phyloP scores from a whole-genome alignment of 2,329 filamentous ascomycete genomes.

The Beauveria pseudobassiana region DNA sequence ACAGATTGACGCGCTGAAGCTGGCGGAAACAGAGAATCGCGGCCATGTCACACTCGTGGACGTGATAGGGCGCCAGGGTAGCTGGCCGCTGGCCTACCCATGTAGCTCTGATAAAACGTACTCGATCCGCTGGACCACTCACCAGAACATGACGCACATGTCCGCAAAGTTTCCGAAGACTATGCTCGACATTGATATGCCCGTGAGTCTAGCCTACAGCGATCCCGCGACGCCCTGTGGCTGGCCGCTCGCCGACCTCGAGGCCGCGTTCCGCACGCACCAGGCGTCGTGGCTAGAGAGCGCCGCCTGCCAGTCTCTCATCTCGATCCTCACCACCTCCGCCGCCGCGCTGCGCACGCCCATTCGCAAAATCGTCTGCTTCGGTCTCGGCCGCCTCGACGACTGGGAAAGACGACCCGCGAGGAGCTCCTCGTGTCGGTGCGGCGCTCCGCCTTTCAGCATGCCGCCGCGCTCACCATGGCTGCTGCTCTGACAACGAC shows the following conservation, averaged over 20 bases:
- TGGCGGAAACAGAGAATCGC: not conserved
- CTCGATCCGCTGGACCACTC: not conserved
- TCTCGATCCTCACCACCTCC: not conserved
- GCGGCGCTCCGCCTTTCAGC: not conserved
- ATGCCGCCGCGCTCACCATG: constrained; percentile 20
- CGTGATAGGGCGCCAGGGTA: not conserved
- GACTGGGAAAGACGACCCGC: not conserved
- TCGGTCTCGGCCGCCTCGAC: constrained; percentile 6
- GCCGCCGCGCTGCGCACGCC: not conserved
- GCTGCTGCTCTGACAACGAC: not conserved
- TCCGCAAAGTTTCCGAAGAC: not conserved
- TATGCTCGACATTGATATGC: not conserved
- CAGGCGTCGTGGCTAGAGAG: not conserved
- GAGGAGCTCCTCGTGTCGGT: not conserved
- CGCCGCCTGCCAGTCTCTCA: not conserved
- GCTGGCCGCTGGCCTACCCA: not conserved
- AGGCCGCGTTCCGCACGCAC: not conserved
- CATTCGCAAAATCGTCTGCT: constrained; percentile 3
- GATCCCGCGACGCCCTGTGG: not conserved
- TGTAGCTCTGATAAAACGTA: not conserved
- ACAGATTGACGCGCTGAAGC: not conserved
- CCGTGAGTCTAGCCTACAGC: not conserved
- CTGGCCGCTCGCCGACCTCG: not conserved
- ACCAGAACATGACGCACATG: not conserved
- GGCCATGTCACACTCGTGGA: not conserved